Conservation (phyloP, 768 basidiomycete species). For the Pleurotus sapidus region DNA sequence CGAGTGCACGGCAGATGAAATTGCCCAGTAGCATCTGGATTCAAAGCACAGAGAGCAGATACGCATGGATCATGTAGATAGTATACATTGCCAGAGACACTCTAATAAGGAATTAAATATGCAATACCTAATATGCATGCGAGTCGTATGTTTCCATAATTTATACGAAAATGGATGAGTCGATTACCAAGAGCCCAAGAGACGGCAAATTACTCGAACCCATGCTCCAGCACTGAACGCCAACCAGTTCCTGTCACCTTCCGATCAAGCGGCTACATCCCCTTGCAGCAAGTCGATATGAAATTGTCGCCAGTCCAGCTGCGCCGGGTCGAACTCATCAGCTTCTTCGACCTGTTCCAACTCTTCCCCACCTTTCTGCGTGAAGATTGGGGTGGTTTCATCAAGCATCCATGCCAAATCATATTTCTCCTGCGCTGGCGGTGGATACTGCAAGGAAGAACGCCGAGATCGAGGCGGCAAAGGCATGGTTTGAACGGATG, state of each 20-base stretch:
- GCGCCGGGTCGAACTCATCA: conserved; percentile 33
- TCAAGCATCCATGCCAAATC: conserved; percentile 38
- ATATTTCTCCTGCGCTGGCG: conserved; percentile 24
- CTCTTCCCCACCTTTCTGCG: conserved; percentile 17
- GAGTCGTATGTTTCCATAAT: too few species aligned
- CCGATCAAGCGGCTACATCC: conserved; percentile 13
- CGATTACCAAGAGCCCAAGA: too few species aligned
- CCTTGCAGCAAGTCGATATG: conserved; percentile 41
- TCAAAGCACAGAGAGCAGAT: too few species aligned
- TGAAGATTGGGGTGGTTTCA: conserved; percentile 24
- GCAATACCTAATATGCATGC: too few species aligned
- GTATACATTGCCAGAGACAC: too few species aligned
- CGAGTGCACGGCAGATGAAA: too few species aligned
- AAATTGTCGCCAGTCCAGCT: conserved; percentile 58
- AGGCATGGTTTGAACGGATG: conserved; percentile 25
- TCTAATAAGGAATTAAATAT: too few species aligned
- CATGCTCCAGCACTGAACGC: too few species aligned
- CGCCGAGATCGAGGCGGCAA: conserved; percentile 23
- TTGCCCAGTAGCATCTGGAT: too few species aligned
- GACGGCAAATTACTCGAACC: too few species aligned
- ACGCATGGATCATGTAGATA: too few species aligned
- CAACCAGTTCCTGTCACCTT: background rate
- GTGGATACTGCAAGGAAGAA: conserved; percentile 28
- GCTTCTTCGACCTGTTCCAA: conserved; percentile 13
- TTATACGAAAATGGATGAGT: too few species aligned